phyloP scores from a whole-genome alignment of 1,284 basidiomycete genomes.

The Sporisorium iseilematis-ciliati region DNA sequence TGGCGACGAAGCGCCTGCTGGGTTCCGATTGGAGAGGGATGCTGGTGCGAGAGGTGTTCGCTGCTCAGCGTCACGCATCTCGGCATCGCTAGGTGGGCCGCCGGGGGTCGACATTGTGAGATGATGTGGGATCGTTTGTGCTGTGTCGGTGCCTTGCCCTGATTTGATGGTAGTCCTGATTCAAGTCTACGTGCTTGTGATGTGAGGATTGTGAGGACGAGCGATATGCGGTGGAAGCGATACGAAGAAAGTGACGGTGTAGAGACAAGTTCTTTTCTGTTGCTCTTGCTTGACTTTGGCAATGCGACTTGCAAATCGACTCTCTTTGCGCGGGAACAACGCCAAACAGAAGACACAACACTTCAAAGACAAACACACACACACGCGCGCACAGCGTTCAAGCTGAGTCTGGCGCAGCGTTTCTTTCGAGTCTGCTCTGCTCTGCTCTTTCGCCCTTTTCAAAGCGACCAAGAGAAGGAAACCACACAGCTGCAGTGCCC shows the following conservation, averaged over 20 bases:
- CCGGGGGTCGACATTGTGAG: slow-evolving; percentile 50
- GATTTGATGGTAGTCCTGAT: not conserved
- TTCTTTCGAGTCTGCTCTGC: not conserved
- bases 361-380: not conserved
- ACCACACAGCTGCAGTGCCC: slow-evolving; percentile 36
- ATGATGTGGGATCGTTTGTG: not conserved
- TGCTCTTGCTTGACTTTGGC: not conserved
- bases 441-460: not conserved
- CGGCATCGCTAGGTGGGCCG: slow-evolving; percentile 42
- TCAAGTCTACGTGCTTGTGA: not conserved
- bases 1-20: slow-evolving; percentile 52
- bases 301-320: not conserved
- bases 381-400: not conserved
- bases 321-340: slow-evolving; percentile 3
- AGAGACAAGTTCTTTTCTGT: not conserved
- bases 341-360: not conserved
- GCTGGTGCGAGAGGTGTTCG: slow-evolving; percentile 49
- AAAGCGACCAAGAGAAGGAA: not conserved
- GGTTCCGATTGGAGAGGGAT: slow-evolving; percentile 33
- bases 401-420: not conserved
- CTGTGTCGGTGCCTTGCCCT: no score
- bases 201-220: no score
- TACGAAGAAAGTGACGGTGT: not conserved
- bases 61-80: slow-evolving; percentile 51
- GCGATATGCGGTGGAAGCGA: not conserved